Evolutionary conservation across 2,329 filamentous ascomycete genomes (phyloP).

Genomic region (Fusarium sp.): DNA sequence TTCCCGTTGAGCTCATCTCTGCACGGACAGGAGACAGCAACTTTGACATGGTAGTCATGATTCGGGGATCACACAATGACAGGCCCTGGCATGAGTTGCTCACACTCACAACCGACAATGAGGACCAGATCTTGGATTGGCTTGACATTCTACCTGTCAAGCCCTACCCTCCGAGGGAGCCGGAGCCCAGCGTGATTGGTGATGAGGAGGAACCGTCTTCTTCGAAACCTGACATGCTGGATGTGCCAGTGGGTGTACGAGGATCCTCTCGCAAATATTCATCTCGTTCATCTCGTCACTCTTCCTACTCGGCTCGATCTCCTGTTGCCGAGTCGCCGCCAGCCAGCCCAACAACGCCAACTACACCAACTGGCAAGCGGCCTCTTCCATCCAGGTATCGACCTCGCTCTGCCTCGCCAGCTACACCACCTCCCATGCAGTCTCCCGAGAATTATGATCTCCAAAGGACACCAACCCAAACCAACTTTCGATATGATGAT

Average conservation of each 20-base stretch:
- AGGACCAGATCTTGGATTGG: constrained; percentile 87
- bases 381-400: constrained; percentile 43
- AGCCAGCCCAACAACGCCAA: constrained; percentile 50
- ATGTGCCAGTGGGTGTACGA: constrained; percentile 50
- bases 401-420: constrained; percentile 36
- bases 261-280: constrained; percentile 41
- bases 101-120: constrained; percentile 79
- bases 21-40: constrained; percentile 79
- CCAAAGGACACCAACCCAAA: constrained; percentile 54
- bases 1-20: constrained; percentile 79
- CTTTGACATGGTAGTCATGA: constrained; percentile 86
- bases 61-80: constrained; percentile 75
- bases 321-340: constrained; percentile 38
- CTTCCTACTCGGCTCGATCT: constrained; percentile 34
- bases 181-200: constrained; percentile 49
- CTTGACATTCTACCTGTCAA: constrained; percentile 76
- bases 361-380: constrained; percentile 47
- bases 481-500: constrained; percentile 45
- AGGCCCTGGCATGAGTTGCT: constrained; percentile 87
- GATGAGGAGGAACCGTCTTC: constrained; percentile 44
- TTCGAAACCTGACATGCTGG: constrained; percentile 31
- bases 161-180: constrained; percentile 60
- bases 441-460: constrained; percentile 38
- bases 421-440: constrained; percentile 40
- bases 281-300: constrained; percentile 41